These are phyloP conservation scores for Condylostoma magnum DNA, from an alignment of 169 alveolate genomes.

Conservation along the genomic window DNA sequence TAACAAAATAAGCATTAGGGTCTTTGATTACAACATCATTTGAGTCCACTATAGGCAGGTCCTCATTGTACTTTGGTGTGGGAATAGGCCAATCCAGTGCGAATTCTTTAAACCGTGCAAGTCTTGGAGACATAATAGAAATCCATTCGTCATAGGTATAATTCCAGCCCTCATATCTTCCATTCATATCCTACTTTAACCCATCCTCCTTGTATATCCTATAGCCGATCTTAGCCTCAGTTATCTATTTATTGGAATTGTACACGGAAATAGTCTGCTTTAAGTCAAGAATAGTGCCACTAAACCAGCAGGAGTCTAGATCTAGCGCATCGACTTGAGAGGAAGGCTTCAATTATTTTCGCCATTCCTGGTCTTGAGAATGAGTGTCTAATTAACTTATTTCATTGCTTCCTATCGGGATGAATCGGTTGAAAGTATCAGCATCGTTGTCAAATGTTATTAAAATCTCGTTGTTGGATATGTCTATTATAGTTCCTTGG, in stretches of 20 bases:
- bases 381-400: neutral
- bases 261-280: slow-evolving; percentile 12
- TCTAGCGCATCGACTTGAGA: slow-evolving; percentile 8
- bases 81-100: slow-evolving; percentile 3
- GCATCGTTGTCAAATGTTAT: slow-evolving; percentile 22
- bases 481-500: slow-evolving; percentile 17
- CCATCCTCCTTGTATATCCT: slow-evolving; percentile 44
- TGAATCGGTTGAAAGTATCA: neutral
- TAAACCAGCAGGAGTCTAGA: slow-evolving; percentile 6
- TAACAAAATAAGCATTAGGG: slow-evolving; percentile 33
- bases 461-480: slow-evolving; percentile 18
- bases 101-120: slow-evolving; percentile 24
- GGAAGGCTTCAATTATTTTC: neutral
- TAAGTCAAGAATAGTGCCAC: slow-evolving; percentile 15
- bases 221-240: slow-evolving; percentile 40
- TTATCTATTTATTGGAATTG: neutral
- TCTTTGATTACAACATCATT: slow-evolving; percentile 32
- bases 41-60: slow-evolving; percentile 45
- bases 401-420: slow-evolving; percentile 2
- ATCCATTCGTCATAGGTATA: slow-evolving; percentile 46
- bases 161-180: slow-evolving; percentile 55
- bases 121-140: slow-evolving; percentile 48
- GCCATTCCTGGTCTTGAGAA: slow-evolving; percentile 12
- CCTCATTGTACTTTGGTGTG: slow-evolving; percentile 31
- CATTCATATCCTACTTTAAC: slow-evolving; percentile 41